Percentiles rank a stretch among this genome's conserved stretches.
Evolutionary conservation across 768 basidiomycete species (phyloP).

Genomic region (Phylloporus arenicola): DNA sequence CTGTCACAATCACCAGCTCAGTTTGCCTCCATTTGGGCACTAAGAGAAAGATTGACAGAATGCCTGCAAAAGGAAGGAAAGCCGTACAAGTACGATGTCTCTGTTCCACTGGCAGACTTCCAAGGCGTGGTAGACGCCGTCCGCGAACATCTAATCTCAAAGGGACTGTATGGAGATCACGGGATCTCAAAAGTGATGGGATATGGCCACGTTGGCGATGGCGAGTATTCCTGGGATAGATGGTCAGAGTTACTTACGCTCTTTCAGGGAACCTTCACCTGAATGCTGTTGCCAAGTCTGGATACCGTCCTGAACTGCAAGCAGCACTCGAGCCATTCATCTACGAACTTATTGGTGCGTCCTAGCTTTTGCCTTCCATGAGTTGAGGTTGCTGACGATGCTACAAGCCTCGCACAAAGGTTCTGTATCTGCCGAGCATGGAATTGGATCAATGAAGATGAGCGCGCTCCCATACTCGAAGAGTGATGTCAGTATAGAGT

Average conservation of each 20-base stretch:
- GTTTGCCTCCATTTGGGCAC: constrained; percentile 83
- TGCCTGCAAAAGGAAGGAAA: constrained; percentile 91
- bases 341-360: constrained; percentile 81
- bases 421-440: constrained; percentile 96
- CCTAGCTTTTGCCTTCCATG: background rate
- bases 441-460: constrained; percentile 94
- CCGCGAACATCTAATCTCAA: constrained; percentile 60
- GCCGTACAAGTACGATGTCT: constrained; percentile 95
- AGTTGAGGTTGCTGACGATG: background rate
- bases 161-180: constrained; percentile 63
- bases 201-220: constrained; percentile 96
- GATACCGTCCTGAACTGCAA: constrained; percentile 80
- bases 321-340: constrained; percentile 90
- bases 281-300: constrained; percentile 73
- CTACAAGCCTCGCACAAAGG: constrained; percentile 66
- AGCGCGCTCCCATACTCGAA: constrained; percentile 88
- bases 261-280: constrained; percentile 83
- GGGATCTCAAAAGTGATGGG: constrained; percentile 84
- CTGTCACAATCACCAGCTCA: constrained; percentile 88
- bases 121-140: constrained; percentile 82
- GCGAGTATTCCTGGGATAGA: constrained; percentile 38
- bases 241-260: background rate
- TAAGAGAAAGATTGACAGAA: constrained; percentile 90
- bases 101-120: constrained; percentile 81
- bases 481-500: constrained; percentile 64